Evolutionary conservation across 192 early-diverging fungal genomes (phyloP).

Genomic region (Entomortierella beljakovae): DNA sequence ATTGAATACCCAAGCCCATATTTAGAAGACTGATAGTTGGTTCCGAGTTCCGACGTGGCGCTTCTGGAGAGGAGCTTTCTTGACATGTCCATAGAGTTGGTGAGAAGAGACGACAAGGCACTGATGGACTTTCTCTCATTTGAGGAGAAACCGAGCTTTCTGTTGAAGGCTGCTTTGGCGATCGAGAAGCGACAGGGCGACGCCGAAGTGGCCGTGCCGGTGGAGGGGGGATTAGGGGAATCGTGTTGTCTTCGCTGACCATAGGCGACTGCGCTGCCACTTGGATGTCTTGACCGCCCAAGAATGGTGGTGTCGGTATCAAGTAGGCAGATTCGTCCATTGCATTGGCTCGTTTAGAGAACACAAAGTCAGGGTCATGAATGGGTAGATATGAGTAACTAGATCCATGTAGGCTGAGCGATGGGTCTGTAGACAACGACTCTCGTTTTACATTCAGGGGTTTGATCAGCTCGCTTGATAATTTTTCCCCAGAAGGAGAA

Average conservation of each 20-base stretch:
- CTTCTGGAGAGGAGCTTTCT: background rate
- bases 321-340: background rate
- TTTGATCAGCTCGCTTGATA: background rate
- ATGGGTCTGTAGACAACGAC: background rate
- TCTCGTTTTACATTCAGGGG: background rate
- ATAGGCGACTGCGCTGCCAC: background rate
- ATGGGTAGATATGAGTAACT: constrained; percentile 1
- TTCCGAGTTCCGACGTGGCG: background rate
- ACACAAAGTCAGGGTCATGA: constrained; percentile 8
- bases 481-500: no score
- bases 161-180: background rate
- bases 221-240: background rate
- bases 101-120: no score
- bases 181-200: constrained; percentile 4
- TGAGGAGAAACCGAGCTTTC: no score
- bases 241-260: background rate
- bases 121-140: no score
- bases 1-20: no score
- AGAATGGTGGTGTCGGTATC: background rate
- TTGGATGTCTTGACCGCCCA: background rate
- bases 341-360: background rate
- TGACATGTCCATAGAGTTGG: no score
- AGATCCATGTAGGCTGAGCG: constrained; percentile 9
- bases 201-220: background rate
- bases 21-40: no score